Base-by-base conservation (phyloP, 495 filamentous ascomycete species). In the Neurospora terricola region DNA sequence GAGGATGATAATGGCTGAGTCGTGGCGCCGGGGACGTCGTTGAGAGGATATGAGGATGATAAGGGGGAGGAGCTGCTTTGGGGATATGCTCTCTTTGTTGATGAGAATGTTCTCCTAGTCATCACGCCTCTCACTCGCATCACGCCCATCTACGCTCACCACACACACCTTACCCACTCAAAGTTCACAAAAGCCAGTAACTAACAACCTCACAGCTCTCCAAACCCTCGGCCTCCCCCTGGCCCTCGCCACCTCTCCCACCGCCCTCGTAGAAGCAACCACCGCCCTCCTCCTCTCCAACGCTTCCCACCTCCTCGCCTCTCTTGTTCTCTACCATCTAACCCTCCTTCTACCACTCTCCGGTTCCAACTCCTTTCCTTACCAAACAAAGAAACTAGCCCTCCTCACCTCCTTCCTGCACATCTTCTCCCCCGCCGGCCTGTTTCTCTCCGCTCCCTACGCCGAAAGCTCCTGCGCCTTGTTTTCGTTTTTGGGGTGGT, bases 391-490 rank as follows among this genome's bases (percentile, higher is more conserved):
- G 34, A 77, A 71, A 80, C 82, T 93, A 34, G 87, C 92, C 34
- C 88, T 94, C 70, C 79, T 91, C 18, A 84, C 91, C 37, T 90
- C 93, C 7, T 78, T 87, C 12, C 83, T 98, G 40, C 93, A 98
- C 79, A 88, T 97, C 54, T 76, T 98, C 30, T 93, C 90, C 5
- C 96, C 96, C 0, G 96, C 93, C 9, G 95, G 94, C 11, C 81
- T 97, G 3, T 98, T 98, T 78, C 88, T 99, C 37, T 94, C 91
- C 0, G 92, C 94, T 1, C 96, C 96, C 0, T 96, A 94, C 77
- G 87, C 88, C 27, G 96, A 99, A 81, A 88, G 91, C 69, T 78
- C 91, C 1, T 97, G 93, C 78, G 89, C 95, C 1, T 84, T 96
- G 9, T 81, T 97, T 38, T 91, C 91, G 68, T 92, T 98, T 74